Conservation (phyloP, 148 eudicot species). For the Pharnaceum exiguum region DNA sequence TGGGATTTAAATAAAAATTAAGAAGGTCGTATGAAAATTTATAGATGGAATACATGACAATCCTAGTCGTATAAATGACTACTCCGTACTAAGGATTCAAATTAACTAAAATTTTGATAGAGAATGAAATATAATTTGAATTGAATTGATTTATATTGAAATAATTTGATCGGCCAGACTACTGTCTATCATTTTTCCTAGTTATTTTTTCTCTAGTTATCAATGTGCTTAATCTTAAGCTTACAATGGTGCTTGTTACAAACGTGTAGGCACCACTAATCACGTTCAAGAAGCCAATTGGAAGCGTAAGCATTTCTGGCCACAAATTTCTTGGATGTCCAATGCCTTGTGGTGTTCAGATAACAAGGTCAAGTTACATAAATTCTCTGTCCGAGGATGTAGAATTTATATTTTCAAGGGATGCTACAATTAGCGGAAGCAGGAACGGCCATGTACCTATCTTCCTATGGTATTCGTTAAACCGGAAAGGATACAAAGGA, state of each 20-base stretch:
- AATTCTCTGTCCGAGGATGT: slow-evolving; percentile 51
- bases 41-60: too few relatives aligned
- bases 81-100: too few relatives aligned
- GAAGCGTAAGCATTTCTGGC: slow-evolving; percentile 67
- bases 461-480: slow-evolving; percentile 63
- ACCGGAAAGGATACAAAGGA: slow-evolving; percentile 58
- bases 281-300: slow-evolving; percentile 55
- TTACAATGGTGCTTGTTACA: background rate
- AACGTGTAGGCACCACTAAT: slow-evolving; percentile 67
- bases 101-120: too few relatives aligned
- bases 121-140: too few relatives aligned
- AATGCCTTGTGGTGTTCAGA: slow-evolving; percentile 70
- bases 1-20: too few relatives aligned
- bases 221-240: too few relatives aligned
- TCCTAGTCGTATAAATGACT: too few relatives aligned
- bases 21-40: too few relatives aligned
- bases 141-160: background rate
- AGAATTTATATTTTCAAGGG: slow-evolving; percentile 56
- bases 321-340: slow-evolving; percentile 72
- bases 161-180: background rate
- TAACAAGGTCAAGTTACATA: slow-evolving; percentile 56
- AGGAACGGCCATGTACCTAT: slow-evolving; percentile 63
- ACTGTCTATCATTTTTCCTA: background rate
- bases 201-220: too few relatives aligned
- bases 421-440: slow-evolving; percentile 66